Evolutionary conservation across 2,329 filamentous ascomycete genomes (phyloP).

Genomic region (Fusarium sp.): DNA sequence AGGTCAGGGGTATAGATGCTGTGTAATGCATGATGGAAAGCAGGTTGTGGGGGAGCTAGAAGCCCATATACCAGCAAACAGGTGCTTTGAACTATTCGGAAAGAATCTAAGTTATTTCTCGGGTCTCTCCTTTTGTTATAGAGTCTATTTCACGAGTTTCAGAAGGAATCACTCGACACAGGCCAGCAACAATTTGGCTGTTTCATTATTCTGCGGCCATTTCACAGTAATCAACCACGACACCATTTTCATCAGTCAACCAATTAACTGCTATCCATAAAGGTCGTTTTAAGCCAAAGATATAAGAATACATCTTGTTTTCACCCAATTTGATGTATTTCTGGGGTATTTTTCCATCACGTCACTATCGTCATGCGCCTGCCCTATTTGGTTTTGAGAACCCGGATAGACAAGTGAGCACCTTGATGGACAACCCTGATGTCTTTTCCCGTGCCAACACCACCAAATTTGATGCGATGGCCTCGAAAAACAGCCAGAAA

Average conservation of each 20-base stretch:
- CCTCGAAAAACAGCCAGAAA: conserved; percentile 8
- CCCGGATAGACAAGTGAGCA: conserved; percentile 40
- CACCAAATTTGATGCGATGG: conserved; percentile 8
- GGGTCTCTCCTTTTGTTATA: neutral
- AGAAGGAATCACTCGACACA: neutral
- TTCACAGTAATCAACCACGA: neutral
- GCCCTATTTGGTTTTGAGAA: conserved; percentile 31
- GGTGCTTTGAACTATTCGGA: neutral
- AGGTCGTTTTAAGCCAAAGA: neutral
- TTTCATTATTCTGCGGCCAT: neutral
- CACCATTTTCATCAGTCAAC: neutral
- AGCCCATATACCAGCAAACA: neutral
- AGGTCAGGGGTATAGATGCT: neutral
- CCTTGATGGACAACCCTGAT: conserved; percentile 46
- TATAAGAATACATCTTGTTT: conserved; percentile 2
- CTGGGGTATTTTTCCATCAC: conserved; percentile 3
- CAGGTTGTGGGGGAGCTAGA: neutral
- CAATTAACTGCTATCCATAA: neutral
- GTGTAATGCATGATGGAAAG: neutral
- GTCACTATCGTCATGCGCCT: conserved; percentile 6
- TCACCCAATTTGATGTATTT: rapidly evolving
- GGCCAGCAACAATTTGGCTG: neutral
- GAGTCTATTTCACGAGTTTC: neutral
- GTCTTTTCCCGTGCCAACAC: conserved; percentile 25
- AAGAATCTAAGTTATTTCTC: too few relatives aligned